These are phyloP conservation scores for Epichloe brachyelytri DNA, from an alignment of 2,329 filamentous ascomycete species.

Conservation along the genomic window DNA sequence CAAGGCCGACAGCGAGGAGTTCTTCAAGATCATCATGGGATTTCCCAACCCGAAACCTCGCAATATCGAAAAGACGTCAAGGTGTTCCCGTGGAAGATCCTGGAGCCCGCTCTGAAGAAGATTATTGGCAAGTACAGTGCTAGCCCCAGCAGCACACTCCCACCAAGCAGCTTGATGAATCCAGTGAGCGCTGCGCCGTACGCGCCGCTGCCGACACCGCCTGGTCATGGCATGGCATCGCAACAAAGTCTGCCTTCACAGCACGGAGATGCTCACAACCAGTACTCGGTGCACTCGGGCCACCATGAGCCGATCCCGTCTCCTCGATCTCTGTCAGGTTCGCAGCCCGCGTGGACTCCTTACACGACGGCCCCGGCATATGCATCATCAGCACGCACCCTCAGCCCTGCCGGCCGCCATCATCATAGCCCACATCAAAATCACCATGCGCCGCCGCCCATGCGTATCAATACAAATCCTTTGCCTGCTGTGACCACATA, in stretches of 20 bases:
- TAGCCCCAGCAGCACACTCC: slow-evolving; percentile 28
- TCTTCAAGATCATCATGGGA: slow-evolving; percentile 98
- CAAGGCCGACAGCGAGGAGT: slow-evolving; percentile 85
- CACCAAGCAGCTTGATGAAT: slow-evolving; percentile 27
- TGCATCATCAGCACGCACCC: slow-evolving; percentile 25
- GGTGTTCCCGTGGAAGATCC: slow-evolving; percentile 92
- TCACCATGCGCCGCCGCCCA: slow-evolving; percentile 17
- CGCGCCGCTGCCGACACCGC: slow-evolving; percentile 34
- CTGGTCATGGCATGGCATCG: slow-evolving; percentile 21
- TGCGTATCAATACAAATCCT: slow-evolving; percentile 24
- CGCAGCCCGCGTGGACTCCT: slow-evolving; percentile 33
- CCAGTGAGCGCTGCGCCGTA: slow-evolving; percentile 27
- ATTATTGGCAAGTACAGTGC: slow-evolving; percentile 90
- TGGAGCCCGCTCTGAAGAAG: slow-evolving; percentile 82
- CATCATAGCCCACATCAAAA: slow-evolving; percentile 20
- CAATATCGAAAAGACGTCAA: slow-evolving; percentile 99
- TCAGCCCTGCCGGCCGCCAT: slow-evolving; percentile 26
- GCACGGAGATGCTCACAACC: slow-evolving; percentile 19
- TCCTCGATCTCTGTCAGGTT: slow-evolving; percentile 37
- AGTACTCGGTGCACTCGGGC: slow-evolving; percentile 28
- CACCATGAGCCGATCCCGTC: slow-evolving; percentile 39
- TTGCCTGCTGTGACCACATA: slow-evolving; percentile 28
- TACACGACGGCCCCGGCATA: slow-evolving; percentile 27
- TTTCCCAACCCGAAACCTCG: slow-evolving; percentile 90
- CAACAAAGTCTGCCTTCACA: slow-evolving; percentile 17